A percentile compares a stretch with the other conserved stretches of the same genome.
These are phyloP conservation scores for Pilobolus umbonatus DNA, from an alignment of 192 early-diverging fungal genomes.

Conservation along the genomic window DNA sequence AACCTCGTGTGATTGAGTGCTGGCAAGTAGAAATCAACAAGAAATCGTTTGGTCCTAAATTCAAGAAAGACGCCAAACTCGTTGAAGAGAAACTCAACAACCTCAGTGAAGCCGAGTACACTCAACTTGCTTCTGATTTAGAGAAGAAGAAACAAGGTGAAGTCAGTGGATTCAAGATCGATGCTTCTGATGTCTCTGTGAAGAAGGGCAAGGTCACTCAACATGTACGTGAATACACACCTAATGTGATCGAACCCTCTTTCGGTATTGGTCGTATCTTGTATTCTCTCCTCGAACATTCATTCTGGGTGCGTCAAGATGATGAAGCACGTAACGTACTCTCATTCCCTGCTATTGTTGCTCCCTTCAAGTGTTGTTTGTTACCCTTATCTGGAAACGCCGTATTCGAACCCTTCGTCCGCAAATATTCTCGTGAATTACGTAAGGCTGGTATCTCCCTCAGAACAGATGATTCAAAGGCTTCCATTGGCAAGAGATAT, in stretches of 20 bases:
- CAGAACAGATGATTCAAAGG: constrained; percentile 83
- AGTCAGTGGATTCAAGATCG: constrained; percentile 61
- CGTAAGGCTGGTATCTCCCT: constrained; percentile 73
- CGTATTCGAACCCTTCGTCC: constrained; percentile 70
- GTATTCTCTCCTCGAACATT: constrained; percentile 94
- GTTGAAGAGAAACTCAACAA: constrained; percentile 73
- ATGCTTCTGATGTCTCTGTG: constrained; percentile 41
- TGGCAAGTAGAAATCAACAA: constrained; percentile 85
- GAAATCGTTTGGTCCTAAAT: constrained; percentile 90
- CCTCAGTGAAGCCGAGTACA: constrained; percentile 50
- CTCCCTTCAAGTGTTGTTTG: constrained; percentile 92
- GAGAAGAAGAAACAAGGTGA: constrained; percentile 46
- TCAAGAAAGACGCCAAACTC: constrained; percentile 87
- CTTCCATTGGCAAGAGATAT: constrained; percentile 92
- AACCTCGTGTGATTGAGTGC: constrained; percentile 74
- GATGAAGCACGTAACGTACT: constrained; percentile 89
- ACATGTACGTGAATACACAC: constrained; percentile 85
- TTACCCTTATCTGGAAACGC: constrained; percentile 80
- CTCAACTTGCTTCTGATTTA: constrained; percentile 52
- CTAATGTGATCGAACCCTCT: constrained; percentile 99
- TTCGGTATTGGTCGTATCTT: constrained; percentile 99
- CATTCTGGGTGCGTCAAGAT: constrained; percentile 82
- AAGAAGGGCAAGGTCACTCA: constrained; percentile 36
- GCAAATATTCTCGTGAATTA: constrained; percentile 60
- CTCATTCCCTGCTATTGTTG: constrained; percentile 86